Conservation (phyloP, 2,329 filamentous ascomycete species). For the Cladosporium oxysporum region DNA sequence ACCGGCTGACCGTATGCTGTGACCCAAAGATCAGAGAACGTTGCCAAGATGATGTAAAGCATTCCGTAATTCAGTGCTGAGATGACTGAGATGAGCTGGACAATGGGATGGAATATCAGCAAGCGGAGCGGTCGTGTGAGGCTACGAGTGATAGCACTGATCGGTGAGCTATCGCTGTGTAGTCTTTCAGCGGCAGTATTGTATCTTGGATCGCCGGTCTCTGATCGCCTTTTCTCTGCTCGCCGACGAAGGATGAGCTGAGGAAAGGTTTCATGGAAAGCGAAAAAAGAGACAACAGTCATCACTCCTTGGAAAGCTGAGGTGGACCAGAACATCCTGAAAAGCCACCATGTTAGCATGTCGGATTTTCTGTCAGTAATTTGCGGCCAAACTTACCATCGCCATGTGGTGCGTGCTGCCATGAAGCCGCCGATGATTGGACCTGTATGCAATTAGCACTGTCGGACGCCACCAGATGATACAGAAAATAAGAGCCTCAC, state of each 20-base stretch:
- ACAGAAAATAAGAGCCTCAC: background rate
- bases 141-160: slow-evolving; percentile 32
- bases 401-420: slow-evolving; percentile 64
- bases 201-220: slow-evolving; percentile 57
- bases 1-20: slow-evolving; percentile 30
- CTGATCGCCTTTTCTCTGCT: slow-evolving; percentile 32
- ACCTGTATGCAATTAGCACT: slow-evolving; percentile 46
- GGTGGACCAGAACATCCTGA: slow-evolving; percentile 63
- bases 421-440: slow-evolving; percentile 68
- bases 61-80: slow-evolving; percentile 42
- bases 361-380: background rate
- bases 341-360: background rate
- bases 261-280: slow-evolving; percentile 66
- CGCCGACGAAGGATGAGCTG: slow-evolving; percentile 60
- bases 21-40: slow-evolving; percentile 38
- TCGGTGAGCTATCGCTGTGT: slow-evolving; percentile 50
- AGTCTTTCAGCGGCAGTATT: slow-evolving; percentile 62
- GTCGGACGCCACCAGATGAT: background rate
- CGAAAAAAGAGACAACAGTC: slow-evolving; percentile 61
- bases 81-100: slow-evolving; percentile 39
- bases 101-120: slow-evolving; percentile 40
- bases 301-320: slow-evolving; percentile 63
- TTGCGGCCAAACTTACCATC: slow-evolving; percentile 54
- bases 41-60: slow-evolving; percentile 41
- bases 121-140: slow-evolving; percentile 39